These are phyloP conservation scores for Nannochloropsis oceanica DNA, from an alignment of 108 stramenopile genomes.

Conservation along the genomic window DNA sequence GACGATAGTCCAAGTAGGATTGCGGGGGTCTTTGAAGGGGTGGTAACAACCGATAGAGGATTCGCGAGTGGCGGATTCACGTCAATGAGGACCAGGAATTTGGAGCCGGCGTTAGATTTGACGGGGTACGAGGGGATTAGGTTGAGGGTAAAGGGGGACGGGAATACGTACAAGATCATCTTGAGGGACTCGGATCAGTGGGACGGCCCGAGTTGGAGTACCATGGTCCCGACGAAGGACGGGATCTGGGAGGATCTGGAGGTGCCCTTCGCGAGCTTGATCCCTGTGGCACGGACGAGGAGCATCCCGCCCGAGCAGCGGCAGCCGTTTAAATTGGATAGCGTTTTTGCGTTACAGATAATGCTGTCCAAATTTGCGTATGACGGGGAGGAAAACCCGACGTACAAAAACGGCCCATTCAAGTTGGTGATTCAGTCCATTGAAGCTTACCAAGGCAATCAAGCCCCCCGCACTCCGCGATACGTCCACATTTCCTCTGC, in stretches of 20 bases:
- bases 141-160: conserved; percentile 36
- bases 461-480: background rate
- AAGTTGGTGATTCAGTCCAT: conserved; percentile 7
- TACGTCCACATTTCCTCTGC: conserved; percentile 20
- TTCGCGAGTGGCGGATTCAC: conserved; percentile 33
- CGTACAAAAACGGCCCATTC: conserved; percentile 14
- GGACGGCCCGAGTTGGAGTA: background rate
- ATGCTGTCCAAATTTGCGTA: conserved; percentile 40
- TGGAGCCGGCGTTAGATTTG: conserved; percentile 18
- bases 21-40: conserved; percentile 14
- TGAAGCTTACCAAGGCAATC: background rate
- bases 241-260: background rate
- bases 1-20: background rate
- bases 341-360: conserved; percentile 25
- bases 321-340: conserved; percentile 1
- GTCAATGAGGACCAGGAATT: conserved; percentile 15
- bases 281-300: conserved; percentile 12
- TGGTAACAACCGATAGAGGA: conserved; percentile 21
- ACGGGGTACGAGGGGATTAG: conserved; percentile 7
- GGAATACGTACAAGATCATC: conserved; percentile 37
- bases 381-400: conserved; percentile 28
- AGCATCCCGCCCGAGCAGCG: conserved; percentile 5
- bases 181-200: conserved; percentile 6
- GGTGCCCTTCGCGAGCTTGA: background rate
- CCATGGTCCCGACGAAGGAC: background rate